phyloP scores from a whole-genome alignment of 169 alveolate species.

The Eimeria necatrix region DNA sequence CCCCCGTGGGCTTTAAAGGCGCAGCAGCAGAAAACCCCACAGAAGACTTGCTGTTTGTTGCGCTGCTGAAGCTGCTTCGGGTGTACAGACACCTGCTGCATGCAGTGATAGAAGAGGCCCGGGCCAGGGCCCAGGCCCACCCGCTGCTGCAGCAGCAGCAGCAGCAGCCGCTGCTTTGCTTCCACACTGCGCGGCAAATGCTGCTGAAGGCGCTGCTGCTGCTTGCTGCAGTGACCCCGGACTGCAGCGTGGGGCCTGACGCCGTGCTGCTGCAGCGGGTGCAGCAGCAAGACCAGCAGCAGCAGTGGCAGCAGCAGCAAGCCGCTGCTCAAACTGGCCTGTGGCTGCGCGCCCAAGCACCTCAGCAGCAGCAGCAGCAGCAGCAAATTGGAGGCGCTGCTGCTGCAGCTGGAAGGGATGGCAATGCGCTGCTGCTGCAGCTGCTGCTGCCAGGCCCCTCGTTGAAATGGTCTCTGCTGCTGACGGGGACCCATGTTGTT shows the following conservation, averaged over 20 bases:
- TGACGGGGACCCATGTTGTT: not conserved
- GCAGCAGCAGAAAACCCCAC: not conserved
- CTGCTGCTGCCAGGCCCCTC: conserved; percentile 57
- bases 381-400: not conserved
- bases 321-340: not conserved
- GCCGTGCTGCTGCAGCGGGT: conserved; percentile 51
- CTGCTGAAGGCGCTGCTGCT: conserved; percentile 74
- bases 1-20: too few relatives aligned
- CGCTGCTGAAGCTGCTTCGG: conserved; percentile 65
- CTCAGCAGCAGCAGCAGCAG: conserved; percentile 48
- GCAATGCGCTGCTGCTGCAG: conserved; percentile 66
- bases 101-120: conserved; percentile 16
- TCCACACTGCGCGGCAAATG: conserved; percentile 40
- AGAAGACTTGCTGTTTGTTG: not conserved
- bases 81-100: conserved; percentile 71
- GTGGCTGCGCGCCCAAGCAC: not conserved
- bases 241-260: conserved; percentile 29
- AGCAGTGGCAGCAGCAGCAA: conserved; percentile 15
- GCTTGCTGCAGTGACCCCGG: conserved; percentile 22
- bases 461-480: conserved; percentile 44
- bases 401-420: not conserved
- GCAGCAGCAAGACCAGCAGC: conserved; percentile 64
- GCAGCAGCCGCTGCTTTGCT: conserved; percentile 52
- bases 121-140: conserved; percentile 2
- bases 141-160: conserved; percentile 66